A percentile compares a stretch with the other conserved stretches of the same genome.
phyloP scores from a whole-genome alignment of 164 flowering plant genomes.

The Platanus orientalis region DNA sequence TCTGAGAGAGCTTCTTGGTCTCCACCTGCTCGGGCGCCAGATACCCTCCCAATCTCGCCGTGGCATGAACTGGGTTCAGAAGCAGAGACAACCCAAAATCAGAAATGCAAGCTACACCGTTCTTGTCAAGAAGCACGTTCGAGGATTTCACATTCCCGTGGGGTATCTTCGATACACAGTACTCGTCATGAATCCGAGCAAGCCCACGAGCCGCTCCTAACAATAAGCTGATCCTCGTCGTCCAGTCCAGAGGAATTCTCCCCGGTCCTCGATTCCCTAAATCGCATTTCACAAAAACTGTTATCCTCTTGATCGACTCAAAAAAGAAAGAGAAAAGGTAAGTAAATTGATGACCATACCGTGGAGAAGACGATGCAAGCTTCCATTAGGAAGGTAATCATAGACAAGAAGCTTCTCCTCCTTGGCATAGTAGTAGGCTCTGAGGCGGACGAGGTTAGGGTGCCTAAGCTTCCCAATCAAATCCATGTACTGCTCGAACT shows the following conservation, averaged over 20 bases:
- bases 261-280: slow-evolving; percentile 88
- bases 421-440: slow-evolving; percentile 88
- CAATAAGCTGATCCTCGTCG: slow-evolving; percentile 79
- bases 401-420: slow-evolving; percentile 96
- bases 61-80: slow-evolving; percentile 69
- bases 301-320: too few relatives aligned
- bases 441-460: slow-evolving; percentile 63
- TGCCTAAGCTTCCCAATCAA: slow-evolving; percentile 83
- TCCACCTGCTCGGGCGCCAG: slow-evolving; percentile 83
- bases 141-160: slow-evolving; percentile 93
- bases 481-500: slow-evolving; percentile 96
- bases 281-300: slow-evolving; percentile 1
- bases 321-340: background rate
- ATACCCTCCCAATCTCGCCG: slow-evolving; percentile 84
- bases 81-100: slow-evolving; percentile 84
- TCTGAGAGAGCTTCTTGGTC: slow-evolving; percentile 61
- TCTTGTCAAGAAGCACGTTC: slow-evolving; percentile 81
- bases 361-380: slow-evolving; percentile 81
- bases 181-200: slow-evolving; percentile 67
- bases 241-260: slow-evolving; percentile 94
- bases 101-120: slow-evolving; percentile 82
- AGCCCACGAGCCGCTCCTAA: slow-evolving; percentile 91
- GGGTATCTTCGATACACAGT: slow-evolving; percentile 55
- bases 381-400: slow-evolving; percentile 93
- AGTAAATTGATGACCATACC: slow-evolving; percentile 32